Evolutionary conservation across 2,329 filamentous ascomycete genomes (phyloP).

Genomic region (Endothia cerciana): DNA sequence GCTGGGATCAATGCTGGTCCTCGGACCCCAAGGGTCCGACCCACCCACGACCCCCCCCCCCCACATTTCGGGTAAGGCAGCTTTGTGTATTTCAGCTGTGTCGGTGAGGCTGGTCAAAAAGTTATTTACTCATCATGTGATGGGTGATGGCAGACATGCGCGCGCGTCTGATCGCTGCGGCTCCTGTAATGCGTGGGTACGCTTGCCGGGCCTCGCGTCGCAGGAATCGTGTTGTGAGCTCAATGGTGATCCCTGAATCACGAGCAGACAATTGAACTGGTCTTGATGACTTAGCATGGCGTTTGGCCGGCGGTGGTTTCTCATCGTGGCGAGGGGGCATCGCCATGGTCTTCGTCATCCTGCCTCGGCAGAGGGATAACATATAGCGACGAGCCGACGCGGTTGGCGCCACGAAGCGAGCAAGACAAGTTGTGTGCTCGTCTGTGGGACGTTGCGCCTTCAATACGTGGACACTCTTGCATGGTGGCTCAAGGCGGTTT

Average conservation of each 20-base stretch:
- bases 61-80: slow-evolving; percentile 17
- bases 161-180: background rate
- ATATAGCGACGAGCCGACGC: background rate
- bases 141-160: background rate
- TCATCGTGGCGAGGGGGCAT: slow-evolving; percentile 6
- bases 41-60: background rate
- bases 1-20: slow-evolving; percentile 20
- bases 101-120: slow-evolving; percentile 8
- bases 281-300: background rate
- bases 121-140: background rate
- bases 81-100: background rate
- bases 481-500: slow-evolving; percentile 11
- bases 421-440: slow-evolving; percentile 3
- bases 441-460: slow-evolving; percentile 18
- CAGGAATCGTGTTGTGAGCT: background rate
- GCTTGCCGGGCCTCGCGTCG: background rate
- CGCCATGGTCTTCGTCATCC: slow-evolving; percentile 12
- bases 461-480: background rate
- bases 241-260: background rate
- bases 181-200: background rate
- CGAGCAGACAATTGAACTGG: background rate
- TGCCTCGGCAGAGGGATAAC: slow-evolving; percentile 7
- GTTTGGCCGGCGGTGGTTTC: background rate
- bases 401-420: slow-evolving; percentile 14
- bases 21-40: slow-evolving; percentile 19